Percentiles rank a stretch among this genome's conserved stretches.
Evolutionary conservation across 2,329 filamentous ascomycete species (phyloP).

Genomic region (Hawksworthiomyces lignivorus): DNA sequence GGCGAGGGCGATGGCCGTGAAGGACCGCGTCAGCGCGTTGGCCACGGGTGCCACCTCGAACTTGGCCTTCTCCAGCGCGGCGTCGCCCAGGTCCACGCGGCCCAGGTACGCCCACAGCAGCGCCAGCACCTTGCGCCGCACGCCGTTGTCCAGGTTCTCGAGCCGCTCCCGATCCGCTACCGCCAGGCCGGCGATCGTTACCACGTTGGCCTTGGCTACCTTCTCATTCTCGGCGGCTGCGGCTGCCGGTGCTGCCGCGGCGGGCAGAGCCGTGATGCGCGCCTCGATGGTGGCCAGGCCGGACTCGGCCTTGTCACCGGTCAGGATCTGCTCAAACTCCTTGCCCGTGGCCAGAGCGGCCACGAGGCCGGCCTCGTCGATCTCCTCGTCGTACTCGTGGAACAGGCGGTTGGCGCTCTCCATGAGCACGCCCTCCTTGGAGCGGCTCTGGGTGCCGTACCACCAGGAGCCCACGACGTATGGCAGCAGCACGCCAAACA

Average conservation of each 20-base stretch:
- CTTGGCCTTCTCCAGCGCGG: conserved; percentile 73
- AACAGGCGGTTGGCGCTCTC: conserved; percentile 93
- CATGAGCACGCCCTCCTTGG: conserved; percentile 87
- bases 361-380: conserved; percentile 73
- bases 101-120: conserved; percentile 94
- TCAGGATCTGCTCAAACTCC: conserved; percentile 72
- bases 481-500: conserved; percentile 84
- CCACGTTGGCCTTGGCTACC: conserved; percentile 33
- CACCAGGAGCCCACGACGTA: conserved; percentile 96
- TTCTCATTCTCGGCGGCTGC: background rate
- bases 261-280: conserved; percentile 59
- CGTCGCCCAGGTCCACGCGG: conserved; percentile 75
- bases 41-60: conserved; percentile 84
- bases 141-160: conserved; percentile 70
- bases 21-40: conserved; percentile 75
- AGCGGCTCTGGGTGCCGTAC: conserved; percentile 91
- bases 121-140: conserved; percentile 76
- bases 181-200: conserved; percentile 43
- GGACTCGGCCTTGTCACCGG: conserved; percentile 69
- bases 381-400: conserved; percentile 80
- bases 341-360: conserved; percentile 75
- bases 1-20: conserved; percentile 77
- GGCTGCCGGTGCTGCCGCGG: conserved; percentile 35
- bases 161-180: conserved; percentile 69
- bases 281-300: conserved; percentile 80